Evolutionary conservation across 2,329 filamentous ascomycete species (phyloP).

Genomic region (Dactylellina leptospora): DNA sequence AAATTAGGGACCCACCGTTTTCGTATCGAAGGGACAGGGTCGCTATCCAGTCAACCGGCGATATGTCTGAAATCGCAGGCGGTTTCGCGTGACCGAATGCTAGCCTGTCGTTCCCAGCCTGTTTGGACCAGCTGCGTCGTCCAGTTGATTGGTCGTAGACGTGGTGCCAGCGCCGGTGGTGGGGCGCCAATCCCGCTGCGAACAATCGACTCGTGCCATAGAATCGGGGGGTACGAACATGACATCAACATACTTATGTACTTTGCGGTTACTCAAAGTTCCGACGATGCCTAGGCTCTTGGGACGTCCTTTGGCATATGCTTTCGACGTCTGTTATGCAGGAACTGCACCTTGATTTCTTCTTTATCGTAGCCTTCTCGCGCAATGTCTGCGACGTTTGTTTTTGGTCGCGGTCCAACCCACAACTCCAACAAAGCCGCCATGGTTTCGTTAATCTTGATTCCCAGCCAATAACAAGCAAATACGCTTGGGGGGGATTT

Average conservation of each 20-base stretch:
- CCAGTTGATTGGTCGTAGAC: constrained; percentile 20
- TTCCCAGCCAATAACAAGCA: too few relatives aligned
- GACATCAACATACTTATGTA: too few relatives aligned
- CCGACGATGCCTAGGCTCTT: not conserved
- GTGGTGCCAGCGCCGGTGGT: too few relatives aligned
- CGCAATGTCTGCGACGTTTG: not conserved
- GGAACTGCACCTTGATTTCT: not conserved
- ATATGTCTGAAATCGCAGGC: constrained; percentile 9
- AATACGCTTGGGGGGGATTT: too few relatives aligned
- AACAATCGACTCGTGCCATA: constrained; percentile 8
- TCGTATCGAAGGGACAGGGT: constrained; percentile 8
- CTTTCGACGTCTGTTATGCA: not conserved
- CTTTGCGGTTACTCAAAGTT: too few relatives aligned
- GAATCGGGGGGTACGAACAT: not conserved
- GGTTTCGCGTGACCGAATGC: constrained; percentile 28
- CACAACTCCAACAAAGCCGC: not conserved
- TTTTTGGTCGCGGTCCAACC: not conserved
- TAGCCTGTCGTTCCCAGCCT: constrained; percentile 23
- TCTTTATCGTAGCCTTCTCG: not conserved
- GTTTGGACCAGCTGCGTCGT: constrained; percentile 27
- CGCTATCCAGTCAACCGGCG: not conserved
- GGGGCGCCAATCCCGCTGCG: constrained; percentile 18
- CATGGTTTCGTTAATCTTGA: too few relatives aligned
- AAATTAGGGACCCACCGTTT: constrained; percentile 41
- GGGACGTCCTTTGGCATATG: not conserved